A percentile compares a stretch with the other conserved stretches of the same genome.
Evolutionary conservation across 345 rosid species (phyloP).

Genomic region (Anastatica hierochuntica): DNA sequence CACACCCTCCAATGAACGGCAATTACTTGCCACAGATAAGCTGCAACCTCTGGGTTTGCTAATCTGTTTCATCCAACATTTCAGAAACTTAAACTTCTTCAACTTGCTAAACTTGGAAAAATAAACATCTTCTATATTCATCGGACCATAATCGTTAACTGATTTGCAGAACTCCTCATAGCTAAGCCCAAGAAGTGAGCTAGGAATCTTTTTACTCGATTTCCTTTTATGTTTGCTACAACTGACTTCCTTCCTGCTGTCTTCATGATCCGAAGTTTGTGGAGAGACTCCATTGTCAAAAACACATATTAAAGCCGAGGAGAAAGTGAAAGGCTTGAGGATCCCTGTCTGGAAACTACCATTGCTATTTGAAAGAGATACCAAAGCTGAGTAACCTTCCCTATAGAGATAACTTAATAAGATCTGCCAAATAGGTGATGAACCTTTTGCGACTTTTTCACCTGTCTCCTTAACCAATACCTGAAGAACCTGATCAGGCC

Average conservation of each 20-base stretch:
- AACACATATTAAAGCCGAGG: slow-evolving; percentile 48
- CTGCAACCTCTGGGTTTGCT: slow-evolving; percentile 34
- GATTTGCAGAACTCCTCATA: slow-evolving; percentile 55
- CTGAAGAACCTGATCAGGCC: slow-evolving; percentile 49
- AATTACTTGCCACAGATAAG: slow-evolving; percentile 17
- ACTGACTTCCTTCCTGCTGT: slow-evolving; percentile 4
- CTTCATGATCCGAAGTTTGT: slow-evolving; percentile 14
- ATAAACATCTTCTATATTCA: slow-evolving; percentile 54
- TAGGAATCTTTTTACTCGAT: slow-evolving; percentile 27
- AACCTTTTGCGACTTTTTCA: slow-evolving; percentile 29
- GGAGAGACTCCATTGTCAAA: slow-evolving; percentile 23
- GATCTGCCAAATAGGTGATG: slow-evolving; percentile 61
- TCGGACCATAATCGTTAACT: slow-evolving; percentile 34
- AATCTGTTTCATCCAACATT: slow-evolving; percentile 88
- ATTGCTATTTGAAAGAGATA: slow-evolving; percentile 41
- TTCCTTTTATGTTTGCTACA: slow-evolving; percentile 26
- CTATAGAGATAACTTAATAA: slow-evolving; percentile 62
- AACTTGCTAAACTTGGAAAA: slow-evolving; percentile 42
- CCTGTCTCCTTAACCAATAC: slow-evolving; percentile 46
- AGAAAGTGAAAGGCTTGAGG: slow-evolving; percentile 68
- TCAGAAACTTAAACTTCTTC: slow-evolving; percentile 74
- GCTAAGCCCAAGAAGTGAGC: slow-evolving; percentile 34
- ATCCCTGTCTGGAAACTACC: slow-evolving; percentile 41
- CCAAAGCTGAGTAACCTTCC: slow-evolving; percentile 57
- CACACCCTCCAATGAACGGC: slow-evolving; percentile 24